Evolutionary conservation across 2,329 filamentous ascomycete genomes (phyloP).

Genomic region (Scleromitrula shiraiana): DNA sequence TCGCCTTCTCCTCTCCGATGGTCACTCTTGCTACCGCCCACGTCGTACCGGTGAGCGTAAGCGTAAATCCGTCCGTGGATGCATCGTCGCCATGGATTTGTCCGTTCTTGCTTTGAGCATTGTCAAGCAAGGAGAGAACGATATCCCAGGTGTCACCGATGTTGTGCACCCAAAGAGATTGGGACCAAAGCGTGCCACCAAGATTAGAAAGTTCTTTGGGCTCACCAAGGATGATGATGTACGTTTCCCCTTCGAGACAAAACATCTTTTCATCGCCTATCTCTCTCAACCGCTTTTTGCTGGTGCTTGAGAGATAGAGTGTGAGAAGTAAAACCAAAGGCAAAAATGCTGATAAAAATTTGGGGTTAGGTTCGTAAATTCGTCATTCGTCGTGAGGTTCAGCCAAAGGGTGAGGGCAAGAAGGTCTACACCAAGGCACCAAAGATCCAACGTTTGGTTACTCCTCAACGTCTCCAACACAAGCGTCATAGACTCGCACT

Average conservation of each 20-base stretch:
- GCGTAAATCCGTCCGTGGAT: slow-evolving; percentile 97
- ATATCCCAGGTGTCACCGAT: slow-evolving; percentile 95
- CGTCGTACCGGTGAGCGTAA: slow-evolving; percentile 98
- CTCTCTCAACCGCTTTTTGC: slow-evolving; percentile 29
- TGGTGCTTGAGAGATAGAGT: slow-evolving; percentile 39
- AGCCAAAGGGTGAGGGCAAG: slow-evolving; percentile 96
- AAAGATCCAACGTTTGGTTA: slow-evolving; percentile 99
- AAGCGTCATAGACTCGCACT: slow-evolving; percentile 97
- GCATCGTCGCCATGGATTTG: slow-evolving; percentile 95
- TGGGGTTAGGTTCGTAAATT: slow-evolving; percentile 93
- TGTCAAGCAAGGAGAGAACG: slow-evolving; percentile 94
- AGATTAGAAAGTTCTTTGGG: slow-evolving; percentile 99
- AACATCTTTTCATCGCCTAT: slow-evolving; percentile 62
- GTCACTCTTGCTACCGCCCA: slow-evolving; percentile 99
- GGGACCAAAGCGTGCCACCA: slow-evolving; percentile 98
- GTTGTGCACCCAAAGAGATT: slow-evolving; percentile 98
- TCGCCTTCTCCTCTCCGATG: slow-evolving; percentile 87
- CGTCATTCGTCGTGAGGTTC: slow-evolving; percentile 97
- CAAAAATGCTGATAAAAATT: slow-evolving; percentile 22
- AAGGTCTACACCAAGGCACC: slow-evolving; percentile 99
- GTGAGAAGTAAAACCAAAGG: slow-evolving; percentile 38
- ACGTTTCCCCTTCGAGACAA: slow-evolving; percentile 43
- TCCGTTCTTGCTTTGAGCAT: slow-evolving; percentile 89
- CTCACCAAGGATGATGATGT: slow-evolving; percentile 99
- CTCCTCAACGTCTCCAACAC: slow-evolving; percentile 99